Base-by-base conservation (phyloP, 257 asterid species). In the Nicotiana tabacum region DNA sequence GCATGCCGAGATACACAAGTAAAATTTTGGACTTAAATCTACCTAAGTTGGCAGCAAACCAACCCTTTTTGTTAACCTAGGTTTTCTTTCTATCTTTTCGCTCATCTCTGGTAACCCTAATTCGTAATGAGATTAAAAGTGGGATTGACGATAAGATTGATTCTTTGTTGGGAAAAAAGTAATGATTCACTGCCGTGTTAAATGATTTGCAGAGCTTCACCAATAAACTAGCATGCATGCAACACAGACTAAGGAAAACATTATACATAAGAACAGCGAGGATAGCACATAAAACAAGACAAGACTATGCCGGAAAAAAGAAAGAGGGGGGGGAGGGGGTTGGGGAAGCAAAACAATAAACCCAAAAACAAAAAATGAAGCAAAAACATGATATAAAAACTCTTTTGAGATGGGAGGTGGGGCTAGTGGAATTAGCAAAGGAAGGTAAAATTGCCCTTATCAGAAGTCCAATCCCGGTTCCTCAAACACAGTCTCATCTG, bases 21-120 rank as follows among this genome's bases (percentile, higher is more conserved):
- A 48, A 83, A 81, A 77, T 39, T 55, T 48, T 11, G n/a, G 29
- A 51, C 61, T 51, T 37, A 21, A 58, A 46, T 46, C 48, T 55
- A 9, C 55, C 37, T 69, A 21, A 53, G 33, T 57, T 35, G 68
- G 77, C 68, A 84, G 62, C 80, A 48, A 27, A 74, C 62, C 79
- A 37, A 76, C 65, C 16, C 17, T 43, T 51, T 57, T 58, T 57
- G 62, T 57, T 74, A 74, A 74, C 80, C 64, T 76, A 15, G 16
- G 4, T 51, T 76, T 74, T 48, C 78, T 70, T 69, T 39, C 27
- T 18, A 69, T 12, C 33, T 6, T 11, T 72, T 72, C 8, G 11
- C 48, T 9, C 51, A 43, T 43, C 51, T 43, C 51, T 43, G 78
- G 60, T 21, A 70, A 70, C 32, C 56, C 61, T 15, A 76, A 51